These are phyloP conservation scores for Pythium brassicae DNA, from an alignment of 352 stramenopile genomes.

Conservation along the genomic window DNA sequence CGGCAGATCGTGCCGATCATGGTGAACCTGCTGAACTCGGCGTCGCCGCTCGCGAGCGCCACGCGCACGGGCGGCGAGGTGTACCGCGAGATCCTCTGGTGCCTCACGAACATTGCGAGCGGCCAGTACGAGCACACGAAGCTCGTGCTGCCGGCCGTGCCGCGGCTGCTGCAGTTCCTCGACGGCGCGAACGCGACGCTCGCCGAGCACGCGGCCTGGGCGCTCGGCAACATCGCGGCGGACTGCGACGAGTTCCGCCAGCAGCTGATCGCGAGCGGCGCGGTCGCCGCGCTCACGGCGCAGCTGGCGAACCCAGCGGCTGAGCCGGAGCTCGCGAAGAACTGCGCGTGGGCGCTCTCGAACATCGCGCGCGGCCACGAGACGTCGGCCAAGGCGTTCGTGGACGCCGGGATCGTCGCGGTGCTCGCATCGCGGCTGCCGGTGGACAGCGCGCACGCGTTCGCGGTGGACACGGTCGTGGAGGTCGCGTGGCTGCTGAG, in stretches of 20 bases:
- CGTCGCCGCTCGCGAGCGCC: conserved; percentile 54
- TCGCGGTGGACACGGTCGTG: conserved; percentile 51
- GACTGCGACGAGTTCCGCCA: conserved; percentile 85
- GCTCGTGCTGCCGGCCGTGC: conserved; percentile 68
- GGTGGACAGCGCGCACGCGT: conserved; percentile 22
- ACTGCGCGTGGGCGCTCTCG: conserved; percentile 69
- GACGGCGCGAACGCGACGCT: conserved; percentile 51
- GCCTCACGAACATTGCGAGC: conserved; percentile 78
- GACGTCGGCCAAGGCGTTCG: conserved; percentile 70
- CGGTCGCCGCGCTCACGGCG: conserved; percentile 45
- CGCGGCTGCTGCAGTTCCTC: conserved; percentile 68
- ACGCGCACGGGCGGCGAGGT: conserved; percentile 65
- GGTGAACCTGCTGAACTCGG: conserved; percentile 59
- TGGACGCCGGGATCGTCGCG: conserved; percentile 61
- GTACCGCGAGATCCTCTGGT: conserved; percentile 80
- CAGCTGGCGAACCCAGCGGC: conserved; percentile 20
- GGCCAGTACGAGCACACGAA: conserved; percentile 84
- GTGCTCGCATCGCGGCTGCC: conserved; percentile 37
- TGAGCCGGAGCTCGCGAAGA: conserved; percentile 40
- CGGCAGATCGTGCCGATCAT: conserved; percentile 67
- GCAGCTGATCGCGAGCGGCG: conserved; percentile 61
- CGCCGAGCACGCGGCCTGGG: conserved; percentile 74
- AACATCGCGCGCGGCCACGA: conserved; percentile 80
- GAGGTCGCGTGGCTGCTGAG: conserved; percentile 85
- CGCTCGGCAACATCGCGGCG: conserved; percentile 81